phyloP scores from a whole-genome alignment of 805 yeast species.

The Wickerhamomyces canadensis region DNA sequence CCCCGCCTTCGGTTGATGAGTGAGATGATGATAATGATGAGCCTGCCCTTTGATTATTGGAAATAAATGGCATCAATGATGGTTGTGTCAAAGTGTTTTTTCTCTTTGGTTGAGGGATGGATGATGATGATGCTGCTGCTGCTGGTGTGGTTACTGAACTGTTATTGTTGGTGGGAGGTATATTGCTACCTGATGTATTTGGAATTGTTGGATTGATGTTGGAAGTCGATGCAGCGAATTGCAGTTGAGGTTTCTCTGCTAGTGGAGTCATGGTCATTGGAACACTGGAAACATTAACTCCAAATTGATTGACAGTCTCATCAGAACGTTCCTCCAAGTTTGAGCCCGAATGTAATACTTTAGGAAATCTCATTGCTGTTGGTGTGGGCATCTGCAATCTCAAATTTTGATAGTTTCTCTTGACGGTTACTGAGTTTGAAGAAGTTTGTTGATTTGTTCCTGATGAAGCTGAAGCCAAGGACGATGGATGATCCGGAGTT shows the following conservation, averaged over 20 bases:
- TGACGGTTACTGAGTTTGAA: constrained; percentile 9
- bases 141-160: neutral
- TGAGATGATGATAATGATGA: constrained; percentile 13
- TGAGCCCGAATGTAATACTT: constrained; percentile 29
- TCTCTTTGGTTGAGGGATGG: constrained; percentile 5
- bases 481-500: no score
- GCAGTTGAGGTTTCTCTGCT: constrained; percentile 42
- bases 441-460: neutral
- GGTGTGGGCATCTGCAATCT: constrained; percentile 77
- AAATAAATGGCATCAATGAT: constrained; percentile 11
- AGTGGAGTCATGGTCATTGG: constrained; percentile 79
- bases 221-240: constrained; percentile 2
- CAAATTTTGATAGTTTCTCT: constrained; percentile 47
- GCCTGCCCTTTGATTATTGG: constrained; percentile 7
- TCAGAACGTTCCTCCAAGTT: constrained; percentile 22
- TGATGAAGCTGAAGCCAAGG: no score
- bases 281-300: constrained; percentile 46
- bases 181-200: no score
- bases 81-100: constrained; percentile 3
- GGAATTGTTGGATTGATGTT: constrained; percentile 1
- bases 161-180: neutral
- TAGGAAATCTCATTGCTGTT: constrained; percentile 30
- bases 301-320: constrained; percentile 61
- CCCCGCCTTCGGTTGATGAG: constrained; percentile 10
- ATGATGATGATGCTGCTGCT: neutral